Conservation (phyloP, 352 stramenopile genomes). For the Phytophthora fragariaefolia region DNA sequence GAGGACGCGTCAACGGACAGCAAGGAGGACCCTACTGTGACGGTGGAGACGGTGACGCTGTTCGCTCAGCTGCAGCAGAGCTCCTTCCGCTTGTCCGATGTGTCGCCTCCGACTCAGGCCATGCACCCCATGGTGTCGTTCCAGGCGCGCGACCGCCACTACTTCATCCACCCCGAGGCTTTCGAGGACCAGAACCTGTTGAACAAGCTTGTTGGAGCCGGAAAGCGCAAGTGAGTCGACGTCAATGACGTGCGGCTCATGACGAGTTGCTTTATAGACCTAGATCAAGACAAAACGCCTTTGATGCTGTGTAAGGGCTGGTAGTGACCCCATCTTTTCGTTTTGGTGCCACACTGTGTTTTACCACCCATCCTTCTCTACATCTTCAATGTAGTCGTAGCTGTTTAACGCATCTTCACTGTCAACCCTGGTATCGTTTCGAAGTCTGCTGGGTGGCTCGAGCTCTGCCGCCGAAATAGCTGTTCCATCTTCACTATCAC, state of each 20-base stretch:
- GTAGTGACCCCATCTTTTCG: no score
- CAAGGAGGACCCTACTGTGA: conserved; percentile 47
- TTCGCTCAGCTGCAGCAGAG: conserved; percentile 60
- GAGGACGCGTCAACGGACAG: conserved; percentile 7
- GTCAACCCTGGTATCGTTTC: conserved; percentile 57
- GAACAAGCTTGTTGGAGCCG: conserved; percentile 47
- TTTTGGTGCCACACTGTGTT: no score
- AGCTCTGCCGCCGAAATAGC: conserved; percentile 6
- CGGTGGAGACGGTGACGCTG: conserved; percentile 76
- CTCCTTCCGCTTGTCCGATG: conserved; percentile 70
- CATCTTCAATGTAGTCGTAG: conserved; percentile 86
- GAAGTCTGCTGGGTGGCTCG: conserved; percentile 27
- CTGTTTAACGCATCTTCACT: conserved; percentile 77
- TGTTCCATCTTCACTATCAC: conserved; percentile 30
- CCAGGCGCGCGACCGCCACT: conserved; percentile 66
- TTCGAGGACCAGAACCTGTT: conserved; percentile 67
- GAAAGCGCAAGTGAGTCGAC: conserved; percentile 26
- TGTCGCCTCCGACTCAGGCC: conserved; percentile 51
- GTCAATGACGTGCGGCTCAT: no score
- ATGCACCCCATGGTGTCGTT: conserved; percentile 91
- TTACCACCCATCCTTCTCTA: conserved; percentile 60
- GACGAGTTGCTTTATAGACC: no score
- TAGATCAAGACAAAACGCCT: neutral
- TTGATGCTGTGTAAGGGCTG: no score
- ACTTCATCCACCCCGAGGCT: conserved; percentile 84